Evolutionary conservation across 371 early-diverging fungal genomes (phyloP).

Genomic region (Mortierella sp.): DNA sequence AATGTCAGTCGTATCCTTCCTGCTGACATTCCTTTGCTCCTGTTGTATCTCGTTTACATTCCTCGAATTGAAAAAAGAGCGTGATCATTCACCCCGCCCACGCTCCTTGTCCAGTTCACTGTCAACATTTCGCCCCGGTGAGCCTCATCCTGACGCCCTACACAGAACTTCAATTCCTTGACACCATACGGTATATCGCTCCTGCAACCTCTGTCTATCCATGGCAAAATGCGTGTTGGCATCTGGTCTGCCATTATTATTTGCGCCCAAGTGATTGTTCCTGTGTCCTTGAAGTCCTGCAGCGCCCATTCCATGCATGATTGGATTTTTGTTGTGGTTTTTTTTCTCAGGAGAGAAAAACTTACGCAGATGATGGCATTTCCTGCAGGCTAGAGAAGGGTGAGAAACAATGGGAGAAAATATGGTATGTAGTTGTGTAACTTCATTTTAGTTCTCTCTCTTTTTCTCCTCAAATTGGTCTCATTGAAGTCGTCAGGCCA

Average conservation of each 20-base stretch:
- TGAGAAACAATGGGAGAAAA: constrained; percentile 1
- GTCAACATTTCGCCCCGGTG: no score
- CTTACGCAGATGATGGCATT: constrained; percentile 80
- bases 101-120: background rate
- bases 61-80: background rate
- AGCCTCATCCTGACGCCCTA: no score
- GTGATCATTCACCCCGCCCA: background rate
- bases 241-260: background rate
- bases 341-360: background rate
- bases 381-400: constrained; percentile 71
- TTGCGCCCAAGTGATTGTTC: background rate
- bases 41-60: background rate
- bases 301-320: background rate
- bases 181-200: no score
- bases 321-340: background rate
- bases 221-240: background rate
- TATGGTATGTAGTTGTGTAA: constrained; percentile 8
- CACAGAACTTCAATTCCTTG: no score
- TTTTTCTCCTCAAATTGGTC: constrained; percentile 3
- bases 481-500: constrained; percentile 2
- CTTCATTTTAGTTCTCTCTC: background rate
- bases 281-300: background rate
- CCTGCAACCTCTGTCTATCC: no score
- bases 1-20: background rate
- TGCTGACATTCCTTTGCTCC: background rate